Evolutionary conservation across 75 land plant genomes (phyloP), one percentile per base, ranked within the genome.

Genomic region (Pseudotsuga menziesii): DNA sequence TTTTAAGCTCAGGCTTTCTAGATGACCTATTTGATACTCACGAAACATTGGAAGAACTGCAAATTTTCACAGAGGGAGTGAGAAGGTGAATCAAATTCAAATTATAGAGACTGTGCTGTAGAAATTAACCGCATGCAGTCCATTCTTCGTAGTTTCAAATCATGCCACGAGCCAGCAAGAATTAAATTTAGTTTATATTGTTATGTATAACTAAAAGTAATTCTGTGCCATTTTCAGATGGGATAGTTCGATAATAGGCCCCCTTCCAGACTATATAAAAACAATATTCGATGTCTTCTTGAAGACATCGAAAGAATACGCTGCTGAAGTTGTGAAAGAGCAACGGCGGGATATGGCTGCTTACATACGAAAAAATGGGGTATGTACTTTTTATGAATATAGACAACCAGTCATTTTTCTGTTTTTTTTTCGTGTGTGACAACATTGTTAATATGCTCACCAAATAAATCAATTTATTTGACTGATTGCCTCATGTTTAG

Each of bases 11-110:
- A n/a, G n/a, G n/a, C n/a, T n/a, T n/a, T 6, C 67, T 82, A 5
- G 84, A 85, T 61, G 87, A 85, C 58, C 76, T 82, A 15, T 85
- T 74, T 63, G 88, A 86, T 61, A 61, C 80, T 2, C 57, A 75
- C 48, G 88, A 84, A 14, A 78, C 85, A 27, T 67, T 75, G 4
- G 85, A 83, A 5, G 78, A 83, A n/a, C 85, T 86, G 22, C 22
- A 67, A 54, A 72, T 86, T 57, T 82, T 83, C 78, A 86, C 85
- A 35, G 58, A 78, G 52, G 80, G 78, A 14, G 58, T 86, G 12
- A 69, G 69, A 27, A 78, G 79, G 87, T 85, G 20, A 57, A 4
- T 57, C 20, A 20, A 20, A 57, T 4, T 57, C 20, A 4, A 57
- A 57, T 57, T 16, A 14, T 16, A 57, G 16, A 1, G 17, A 57